Base-by-base conservation (phyloP, 1,284 basidiomycete species). In the Phaffia rhodozyma region DNA sequence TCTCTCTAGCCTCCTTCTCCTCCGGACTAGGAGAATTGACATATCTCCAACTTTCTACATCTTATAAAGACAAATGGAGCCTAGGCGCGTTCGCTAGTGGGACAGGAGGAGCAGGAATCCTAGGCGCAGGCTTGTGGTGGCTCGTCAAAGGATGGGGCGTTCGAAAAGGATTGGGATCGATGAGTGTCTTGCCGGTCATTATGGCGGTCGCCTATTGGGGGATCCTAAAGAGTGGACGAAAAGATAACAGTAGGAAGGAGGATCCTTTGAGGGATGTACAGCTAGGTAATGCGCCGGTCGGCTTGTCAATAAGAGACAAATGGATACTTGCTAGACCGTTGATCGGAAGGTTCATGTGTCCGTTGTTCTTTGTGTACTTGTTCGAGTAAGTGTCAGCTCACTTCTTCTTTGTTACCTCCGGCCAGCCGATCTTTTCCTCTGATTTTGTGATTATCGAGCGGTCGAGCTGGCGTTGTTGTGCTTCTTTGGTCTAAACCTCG, bases 51-150 rank as follows among this genome's bases (percentile, higher is more conserved):
- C 78, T 96, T 3, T 91, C 91, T 0, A 97, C 93, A 0, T 86
- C 87, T 0, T 88, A 86, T 71, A 79, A 81, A 55, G 84, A 60
- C 21, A 29, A 54, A 2, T 61, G 72, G 0, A 74, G 87, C 0
- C 76, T 84, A 1, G 83, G 83, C 21, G 79, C 87, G 18, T 93
- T 91, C 75, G 85, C 90, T 3, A 86, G 86, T 9, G 94, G 94
- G 0, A 98, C 94, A 0, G 94, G 94, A 1, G 91, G 88, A 1
- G 94, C 94, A 0, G 94, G 94, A 0, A 81, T 97, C 5, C 86
- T 87, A 0, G 96, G 94, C 5, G 92, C 94, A 0, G 86, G 86
- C 50, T 74, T 96, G 6, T 98, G 94, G 94, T 97, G 94, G 94
- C 80, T 91, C 68, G 78, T 97, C 0, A 81, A 96, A 47, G 83